These are phyloP conservation scores for Patellifolia procumbens DNA, from an alignment of 179 eudicot species.

Conservation along the genomic window DNA sequence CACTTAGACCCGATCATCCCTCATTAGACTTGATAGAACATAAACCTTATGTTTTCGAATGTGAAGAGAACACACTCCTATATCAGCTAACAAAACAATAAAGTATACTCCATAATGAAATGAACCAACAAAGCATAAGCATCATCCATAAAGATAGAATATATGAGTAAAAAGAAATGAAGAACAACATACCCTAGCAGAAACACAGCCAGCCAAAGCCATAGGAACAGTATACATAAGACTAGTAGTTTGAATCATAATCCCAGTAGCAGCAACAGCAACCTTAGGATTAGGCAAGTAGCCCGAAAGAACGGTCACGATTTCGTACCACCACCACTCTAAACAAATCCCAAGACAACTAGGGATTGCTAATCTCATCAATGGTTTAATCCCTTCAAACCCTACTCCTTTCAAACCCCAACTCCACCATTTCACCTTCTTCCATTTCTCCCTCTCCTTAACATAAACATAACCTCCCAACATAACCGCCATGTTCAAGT, in stretches of 20 bases:
- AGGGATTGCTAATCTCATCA: conserved; percentile 67
- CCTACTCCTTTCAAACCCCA: conserved; percentile 22
- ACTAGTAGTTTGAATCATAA: conserved; percentile 83
- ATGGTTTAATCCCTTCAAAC: conserved; percentile 43
- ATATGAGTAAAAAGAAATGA: no score
- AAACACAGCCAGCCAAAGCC: conserved; percentile 96
- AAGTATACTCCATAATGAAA: no score
- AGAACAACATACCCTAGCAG: conserved; percentile 73
- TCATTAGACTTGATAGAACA: no score
- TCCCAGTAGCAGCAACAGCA: conserved; percentile 86
- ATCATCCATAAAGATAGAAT: no score
- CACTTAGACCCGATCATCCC: no score
- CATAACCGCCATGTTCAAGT: conserved; percentile 70
- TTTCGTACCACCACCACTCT: conserved; percentile 99
- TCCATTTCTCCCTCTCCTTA: conserved; percentile 42
- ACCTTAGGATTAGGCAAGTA: conserved; percentile 66
- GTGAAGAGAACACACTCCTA: no score
- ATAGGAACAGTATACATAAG: conserved; percentile 91
- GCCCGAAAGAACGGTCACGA: conserved; percentile 83
- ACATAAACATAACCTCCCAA: conserved; percentile 60
- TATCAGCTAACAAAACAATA: no score
- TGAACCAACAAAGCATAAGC: background rate
- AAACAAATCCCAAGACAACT: conserved; percentile 83
- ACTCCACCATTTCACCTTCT: conserved; percentile 36
- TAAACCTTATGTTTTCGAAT: no score